Evolutionary conservation across 305 asterid genomes (phyloP).

Genomic region (Striga hermonthica): DNA sequence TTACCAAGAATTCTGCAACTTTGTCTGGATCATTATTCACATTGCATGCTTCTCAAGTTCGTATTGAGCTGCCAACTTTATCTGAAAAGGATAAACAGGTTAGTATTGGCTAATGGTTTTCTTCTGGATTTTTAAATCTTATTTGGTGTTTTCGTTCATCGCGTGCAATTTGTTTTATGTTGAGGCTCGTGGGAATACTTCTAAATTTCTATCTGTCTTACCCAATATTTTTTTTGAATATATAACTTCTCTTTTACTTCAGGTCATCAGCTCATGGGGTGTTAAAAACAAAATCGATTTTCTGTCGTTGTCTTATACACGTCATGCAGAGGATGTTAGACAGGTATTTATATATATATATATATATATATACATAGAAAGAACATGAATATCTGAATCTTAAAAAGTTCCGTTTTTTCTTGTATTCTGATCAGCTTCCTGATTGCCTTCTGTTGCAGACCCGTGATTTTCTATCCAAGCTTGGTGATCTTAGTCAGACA

Average conservation of each 20-base stretch:
- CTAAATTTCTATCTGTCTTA: constrained; percentile 2
- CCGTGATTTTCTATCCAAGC: constrained; percentile 70
- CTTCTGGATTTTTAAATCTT: constrained; percentile 21
- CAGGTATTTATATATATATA: constrained; percentile 46
- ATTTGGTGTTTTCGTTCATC: constrained; percentile 5
- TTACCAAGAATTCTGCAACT: constrained; percentile 80
- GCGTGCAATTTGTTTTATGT: neutral
- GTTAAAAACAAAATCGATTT: constrained; percentile 82
- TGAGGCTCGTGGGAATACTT: neutral
- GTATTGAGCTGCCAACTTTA: constrained; percentile 80
- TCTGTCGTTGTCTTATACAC: constrained; percentile 76
- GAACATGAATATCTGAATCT: constrained; percentile 3
- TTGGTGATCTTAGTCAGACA: constrained; percentile 76
- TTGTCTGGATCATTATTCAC: constrained; percentile 84
- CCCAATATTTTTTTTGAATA: constrained; percentile 15
- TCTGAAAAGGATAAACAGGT: constrained; percentile 82
- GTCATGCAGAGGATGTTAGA: constrained; percentile 92
- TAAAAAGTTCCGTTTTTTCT: constrained; percentile 1
- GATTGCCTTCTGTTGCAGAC: constrained; percentile 47
- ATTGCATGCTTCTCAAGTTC: constrained; percentile 88
- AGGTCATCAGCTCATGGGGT: constrained; percentile 95
- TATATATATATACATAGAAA: constrained; percentile 20
- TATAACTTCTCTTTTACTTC: constrained; percentile 27
- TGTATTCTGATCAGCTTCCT: constrained; percentile 21
- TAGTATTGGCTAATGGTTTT: constrained; percentile 15